Evolutionary conservation across 2,329 filamentous ascomycete genomes (phyloP).

Genomic region (Fusarium udum): DNA sequence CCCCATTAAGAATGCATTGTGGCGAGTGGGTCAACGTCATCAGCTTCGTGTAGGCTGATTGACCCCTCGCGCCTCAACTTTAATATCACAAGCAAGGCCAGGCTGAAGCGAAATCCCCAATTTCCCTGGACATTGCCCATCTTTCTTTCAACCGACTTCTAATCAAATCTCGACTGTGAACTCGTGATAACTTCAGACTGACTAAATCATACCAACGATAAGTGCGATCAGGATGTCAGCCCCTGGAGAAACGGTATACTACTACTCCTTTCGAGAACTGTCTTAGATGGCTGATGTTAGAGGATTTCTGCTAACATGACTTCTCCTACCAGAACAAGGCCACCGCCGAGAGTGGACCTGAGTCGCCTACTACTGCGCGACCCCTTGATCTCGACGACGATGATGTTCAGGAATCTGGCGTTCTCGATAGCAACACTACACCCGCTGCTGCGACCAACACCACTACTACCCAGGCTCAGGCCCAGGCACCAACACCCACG

Average conservation of each 20-base stretch:
- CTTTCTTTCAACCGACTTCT: conserved; percentile 14
- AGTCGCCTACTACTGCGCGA: conserved; percentile 72
- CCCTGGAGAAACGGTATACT: conserved; percentile 56
- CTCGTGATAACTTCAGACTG: not conserved
- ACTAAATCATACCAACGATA: conserved; percentile 3
- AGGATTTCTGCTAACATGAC: conserved; percentile 35
- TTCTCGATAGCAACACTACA: conserved; percentile 52
- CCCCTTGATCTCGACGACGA: conserved; percentile 77
- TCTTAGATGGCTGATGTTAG: conserved; percentile 16
- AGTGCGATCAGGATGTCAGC: conserved; percentile 52
- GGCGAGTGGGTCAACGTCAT: conserved; percentile 54
- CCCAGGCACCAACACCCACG: conserved; percentile 41
- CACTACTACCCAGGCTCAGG: conserved; percentile 31
- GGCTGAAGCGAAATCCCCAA: conserved; percentile 44
- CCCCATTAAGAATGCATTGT: conserved; percentile 25
- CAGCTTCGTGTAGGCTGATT: conserved; percentile 45
- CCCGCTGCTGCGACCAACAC: conserved; percentile 41
- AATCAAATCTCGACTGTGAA: conserved; percentile 10
- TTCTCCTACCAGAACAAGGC: conserved; percentile 54
- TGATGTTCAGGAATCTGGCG: conserved; percentile 69
- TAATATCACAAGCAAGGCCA: conserved; percentile 43
- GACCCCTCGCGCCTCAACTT: conserved; percentile 47
- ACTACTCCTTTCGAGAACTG: conserved; percentile 21
- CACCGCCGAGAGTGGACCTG: conserved; percentile 57
- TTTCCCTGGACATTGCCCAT: conserved; percentile 33